phyloP scores from a whole-genome alignment of 1,139 yeast species.

The Nakaseomyces kungkrabaensis region DNA sequence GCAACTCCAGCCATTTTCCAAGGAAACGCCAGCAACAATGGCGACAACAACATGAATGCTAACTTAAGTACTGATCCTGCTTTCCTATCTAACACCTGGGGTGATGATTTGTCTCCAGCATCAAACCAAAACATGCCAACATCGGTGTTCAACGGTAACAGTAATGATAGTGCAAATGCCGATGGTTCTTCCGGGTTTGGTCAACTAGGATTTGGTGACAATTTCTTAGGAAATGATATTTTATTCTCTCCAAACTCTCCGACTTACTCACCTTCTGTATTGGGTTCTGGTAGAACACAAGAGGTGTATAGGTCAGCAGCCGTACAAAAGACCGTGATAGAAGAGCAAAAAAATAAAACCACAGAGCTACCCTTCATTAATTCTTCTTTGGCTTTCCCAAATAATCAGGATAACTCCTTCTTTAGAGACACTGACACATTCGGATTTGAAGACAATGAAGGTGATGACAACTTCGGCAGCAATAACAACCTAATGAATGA shows the following conservation, averaged over 20 bases:
- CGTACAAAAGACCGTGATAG: not conserved
- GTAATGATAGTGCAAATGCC: not conserved
- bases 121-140: not conserved
- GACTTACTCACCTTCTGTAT: not conserved
- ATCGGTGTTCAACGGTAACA: not conserved
- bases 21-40: not conserved
- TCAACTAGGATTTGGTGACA: conserved; percentile 9
- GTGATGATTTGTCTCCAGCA: not conserved
- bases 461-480: conserved; percentile 1
- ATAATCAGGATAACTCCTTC: conserved; percentile 3
- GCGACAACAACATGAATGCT: not conserved
- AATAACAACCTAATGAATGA: conserved; percentile 4
- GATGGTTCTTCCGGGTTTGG: conserved; percentile 7
- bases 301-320: not conserved
- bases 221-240: not conserved
- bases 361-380: conserved; percentile 16
- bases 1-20: not conserved
- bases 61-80: conserved; percentile 1
- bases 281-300: conserved; percentile 2
- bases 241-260: conserved; percentile 4
- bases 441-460: conserved; percentile 3
- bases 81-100: conserved; percentile 4
- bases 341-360: not conserved
- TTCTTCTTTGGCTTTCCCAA: conserved; percentile 19
- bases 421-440: not conserved